Base-by-base conservation (phyloP, 306 rosid genomes). In the Dalbergia cochinchinensis region DNA sequence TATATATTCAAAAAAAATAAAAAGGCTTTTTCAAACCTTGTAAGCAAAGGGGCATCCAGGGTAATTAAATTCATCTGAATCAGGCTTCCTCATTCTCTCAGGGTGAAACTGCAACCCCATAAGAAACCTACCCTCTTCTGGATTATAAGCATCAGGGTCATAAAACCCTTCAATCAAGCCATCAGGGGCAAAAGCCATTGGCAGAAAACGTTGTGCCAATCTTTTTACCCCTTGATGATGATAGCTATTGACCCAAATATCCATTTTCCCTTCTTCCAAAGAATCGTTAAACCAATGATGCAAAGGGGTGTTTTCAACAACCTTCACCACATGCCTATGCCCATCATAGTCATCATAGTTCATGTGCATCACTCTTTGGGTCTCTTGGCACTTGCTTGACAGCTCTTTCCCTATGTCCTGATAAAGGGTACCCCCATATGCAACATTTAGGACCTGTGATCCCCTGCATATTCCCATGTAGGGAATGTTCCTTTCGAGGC, bases 91-190 rank as follows among this genome's bases (percentile, higher is more conserved):
- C 98, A 94, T 94, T 66, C 97, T 74, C 44, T 94, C 98, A 1
- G 98, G 98, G 69, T 94, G 97, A 83, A 94, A 92, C 41, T 94
- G 98, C 61, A 94, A 90, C 3, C 97, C 97, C 98, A 94, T 94
- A 1, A 94, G 92, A 26, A 94, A 94, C 83, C 92, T 94, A 1
- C 98, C 97, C 81, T 91, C 94, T 50, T 90, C 92, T 1, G 97
- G 99, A 80, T 88, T 88, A 80, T 92, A 92, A 81, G 91, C 97
- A 85, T 91, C 97, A 0, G 94, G 94, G 20, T 94, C 97, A 74
- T 94, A 94, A 80, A 92, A 92, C 51, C 95, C 97, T 89, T 94
- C 97, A 20, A 92, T 80, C 85, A 94, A 84, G 59, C 97, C 91
- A 90, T 94, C 98, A 4, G 89, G 83, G 0, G 97, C 89, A 83